Conservation (phyloP, 768 basidiomycete species). For the Tubosaeta sp. region DNA sequence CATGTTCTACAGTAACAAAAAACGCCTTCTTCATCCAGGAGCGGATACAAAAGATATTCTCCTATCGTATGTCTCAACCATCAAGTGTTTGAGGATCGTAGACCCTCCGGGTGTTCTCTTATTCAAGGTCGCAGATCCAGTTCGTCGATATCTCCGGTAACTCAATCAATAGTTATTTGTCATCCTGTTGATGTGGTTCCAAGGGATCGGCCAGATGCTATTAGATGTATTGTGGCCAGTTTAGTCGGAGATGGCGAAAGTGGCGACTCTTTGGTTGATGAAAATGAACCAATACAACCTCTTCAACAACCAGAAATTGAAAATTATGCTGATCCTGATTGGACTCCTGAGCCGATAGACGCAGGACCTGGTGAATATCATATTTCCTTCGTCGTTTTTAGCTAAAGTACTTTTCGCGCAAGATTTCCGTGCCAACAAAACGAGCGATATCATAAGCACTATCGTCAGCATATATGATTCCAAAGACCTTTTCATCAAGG, state of each 20-base stretch:
- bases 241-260: constrained; percentile 84
- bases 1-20: constrained; percentile 56
- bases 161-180: constrained; percentile 5
- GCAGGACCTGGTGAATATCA: constrained; percentile 77
- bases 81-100: constrained; percentile 83
- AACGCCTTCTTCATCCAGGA: constrained; percentile 91
- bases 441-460: constrained; percentile 92
- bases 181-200: background rate
- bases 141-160: constrained; percentile 82
- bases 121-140: constrained; percentile 91
- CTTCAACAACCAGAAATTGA: constrained; percentile 74
- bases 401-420: constrained; percentile 3
- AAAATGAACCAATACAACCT: constrained; percentile 75
- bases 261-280: constrained; percentile 78
- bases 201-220: constrained; percentile 88
- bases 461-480: constrained; percentile 98
- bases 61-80: constrained; percentile 86
- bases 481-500: constrained; percentile 93
- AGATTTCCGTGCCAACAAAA: constrained; percentile 91
- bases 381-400: background rate
- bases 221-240: constrained; percentile 87
- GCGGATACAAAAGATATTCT: constrained; percentile 92
- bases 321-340: constrained; percentile 86
- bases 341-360: constrained; percentile 96
- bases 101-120: constrained; percentile 92